These are phyloP conservation scores for Picochlorum sp. DNA, from an alignment of 139 green algal genomes.

Conservation along the genomic window DNA sequence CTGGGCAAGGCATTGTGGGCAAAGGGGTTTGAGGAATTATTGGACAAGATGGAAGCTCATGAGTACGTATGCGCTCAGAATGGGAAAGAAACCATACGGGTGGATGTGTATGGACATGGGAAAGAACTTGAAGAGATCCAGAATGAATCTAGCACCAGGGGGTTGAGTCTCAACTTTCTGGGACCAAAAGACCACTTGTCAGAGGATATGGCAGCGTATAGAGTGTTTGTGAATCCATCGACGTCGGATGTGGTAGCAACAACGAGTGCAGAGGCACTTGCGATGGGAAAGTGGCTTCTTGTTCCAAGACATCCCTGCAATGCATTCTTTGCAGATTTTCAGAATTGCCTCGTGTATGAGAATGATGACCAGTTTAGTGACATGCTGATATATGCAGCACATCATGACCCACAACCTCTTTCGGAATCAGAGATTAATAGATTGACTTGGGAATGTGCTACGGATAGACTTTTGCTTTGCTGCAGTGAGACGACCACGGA, in stretches of 20 bases:
- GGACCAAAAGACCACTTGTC: conserved; percentile 50
- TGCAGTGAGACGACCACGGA: neutral
- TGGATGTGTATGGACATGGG: conserved; percentile 82
- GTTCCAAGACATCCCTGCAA: conserved; percentile 83
- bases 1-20: conserved; percentile 73
- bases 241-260: conserved; percentile 88
- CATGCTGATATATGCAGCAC: conserved; percentile 46
- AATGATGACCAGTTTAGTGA: conserved; percentile 68
- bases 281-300: conserved; percentile 92
- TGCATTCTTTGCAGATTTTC: conserved; percentile 78
- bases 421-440: conserved; percentile 50
- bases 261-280: conserved; percentile 88
- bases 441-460: conserved; percentile 85
- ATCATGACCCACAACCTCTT: conserved; percentile 52
- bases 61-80: conserved; percentile 25
- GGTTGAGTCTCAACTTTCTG: conserved; percentile 42
- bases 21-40: conserved; percentile 86
- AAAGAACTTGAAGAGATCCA: conserved; percentile 57
- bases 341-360: conserved; percentile 79
- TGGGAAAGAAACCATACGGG: neutral
- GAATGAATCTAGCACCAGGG: conserved; percentile 2
- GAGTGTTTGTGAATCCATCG: conserved; percentile 88
- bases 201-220: conserved; percentile 29
- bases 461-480: conserved; percentile 32
- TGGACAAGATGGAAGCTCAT: conserved; percentile 43